Conservation (phyloP, 805 yeast genomes). For the Ogataea nonfermentans region DNA sequence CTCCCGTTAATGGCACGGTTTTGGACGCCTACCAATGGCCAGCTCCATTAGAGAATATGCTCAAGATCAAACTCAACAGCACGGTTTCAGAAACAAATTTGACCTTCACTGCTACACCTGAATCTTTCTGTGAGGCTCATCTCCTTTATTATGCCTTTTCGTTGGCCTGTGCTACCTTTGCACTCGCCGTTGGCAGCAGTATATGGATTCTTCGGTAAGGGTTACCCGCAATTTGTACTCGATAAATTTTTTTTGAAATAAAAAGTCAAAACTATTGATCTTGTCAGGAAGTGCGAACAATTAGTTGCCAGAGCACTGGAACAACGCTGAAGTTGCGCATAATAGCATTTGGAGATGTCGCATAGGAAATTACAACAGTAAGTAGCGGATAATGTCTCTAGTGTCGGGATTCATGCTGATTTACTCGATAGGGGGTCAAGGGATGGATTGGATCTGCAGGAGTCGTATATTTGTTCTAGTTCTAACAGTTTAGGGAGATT, state of each 20-base stretch:
- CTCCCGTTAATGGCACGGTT: background rate
- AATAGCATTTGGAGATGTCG: slow-evolving; percentile 27
- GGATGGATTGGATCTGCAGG: background rate
- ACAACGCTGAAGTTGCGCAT: slow-evolving; percentile 3
- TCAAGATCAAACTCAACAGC: background rate
- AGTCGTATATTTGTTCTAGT: background rate
- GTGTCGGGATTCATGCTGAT: background rate
- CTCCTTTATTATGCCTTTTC: slow-evolving; percentile 6
- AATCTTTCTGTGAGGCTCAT: background rate
- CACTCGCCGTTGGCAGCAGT: slow-evolving; percentile 3
- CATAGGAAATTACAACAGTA: slow-evolving; percentile 41
- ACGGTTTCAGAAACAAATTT: background rate
- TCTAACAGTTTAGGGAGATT: slow-evolving; percentile 42
- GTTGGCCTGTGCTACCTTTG: background rate
- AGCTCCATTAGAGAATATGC: background rate
- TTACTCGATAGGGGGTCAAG: slow-evolving; percentile 2
- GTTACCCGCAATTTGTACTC: slow-evolving; percentile 11
- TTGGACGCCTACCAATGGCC: slow-evolving; percentile 3
- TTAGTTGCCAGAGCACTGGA: background rate
- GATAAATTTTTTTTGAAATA: slow-evolving; percentile 9
- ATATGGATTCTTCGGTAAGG: background rate
- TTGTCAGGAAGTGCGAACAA: slow-evolving; percentile 2
- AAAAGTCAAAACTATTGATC: slow-evolving; percentile 5
- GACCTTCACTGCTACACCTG: background rate
- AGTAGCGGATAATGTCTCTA: background rate